phyloP scores from a whole-genome alignment of 352 stramenopile genomes.

The Phytophthora podocarpi region DNA sequence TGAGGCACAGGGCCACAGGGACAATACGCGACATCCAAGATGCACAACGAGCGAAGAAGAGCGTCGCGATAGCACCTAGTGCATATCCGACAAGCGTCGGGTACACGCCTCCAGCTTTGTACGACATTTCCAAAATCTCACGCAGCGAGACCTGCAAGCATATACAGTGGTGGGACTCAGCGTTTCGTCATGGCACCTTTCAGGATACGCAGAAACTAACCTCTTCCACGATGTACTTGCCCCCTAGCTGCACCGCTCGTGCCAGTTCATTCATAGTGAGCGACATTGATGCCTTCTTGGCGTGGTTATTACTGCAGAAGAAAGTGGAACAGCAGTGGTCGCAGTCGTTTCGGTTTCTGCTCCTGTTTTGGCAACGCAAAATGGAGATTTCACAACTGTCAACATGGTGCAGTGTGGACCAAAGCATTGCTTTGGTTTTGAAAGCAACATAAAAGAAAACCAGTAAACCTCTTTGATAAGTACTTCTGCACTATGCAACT shows the following conservation, averaged over 20 bases:
- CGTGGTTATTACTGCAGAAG: neutral
- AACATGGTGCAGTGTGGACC: too few species aligned
- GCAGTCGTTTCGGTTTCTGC: slow-evolving; percentile 28
- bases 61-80: slow-evolving; percentile 46
- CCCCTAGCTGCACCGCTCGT: slow-evolving; percentile 24
- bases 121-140: slow-evolving; percentile 52
- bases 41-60: slow-evolving; percentile 37
- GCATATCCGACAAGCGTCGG: slow-evolving; percentile 62
- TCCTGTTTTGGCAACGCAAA: slow-evolving; percentile 11
- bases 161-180: neutral
- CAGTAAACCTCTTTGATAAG: too few species aligned
- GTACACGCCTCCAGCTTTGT: slow-evolving; percentile 60
- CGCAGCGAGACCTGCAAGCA: slow-evolving; percentile 46
- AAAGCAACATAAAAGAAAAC: too few species aligned
- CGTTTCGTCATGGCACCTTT: neutral
- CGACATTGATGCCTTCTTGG: slow-evolving; percentile 5
- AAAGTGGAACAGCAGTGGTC: neutral
- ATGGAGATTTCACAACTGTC: neutral
- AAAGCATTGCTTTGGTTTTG: too few species aligned
- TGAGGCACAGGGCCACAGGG: slow-evolving; percentile 18
- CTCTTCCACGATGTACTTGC: slow-evolving; percentile 30
- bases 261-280: slow-evolving; percentile 36
- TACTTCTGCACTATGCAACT: neutral
- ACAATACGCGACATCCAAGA: slow-evolving; percentile 28
- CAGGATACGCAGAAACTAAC: slow-evolving; percentile 11